Evolutionary conservation across 352 stramenopile species (phyloP).

Genomic region (Pythium biforme): DNA sequence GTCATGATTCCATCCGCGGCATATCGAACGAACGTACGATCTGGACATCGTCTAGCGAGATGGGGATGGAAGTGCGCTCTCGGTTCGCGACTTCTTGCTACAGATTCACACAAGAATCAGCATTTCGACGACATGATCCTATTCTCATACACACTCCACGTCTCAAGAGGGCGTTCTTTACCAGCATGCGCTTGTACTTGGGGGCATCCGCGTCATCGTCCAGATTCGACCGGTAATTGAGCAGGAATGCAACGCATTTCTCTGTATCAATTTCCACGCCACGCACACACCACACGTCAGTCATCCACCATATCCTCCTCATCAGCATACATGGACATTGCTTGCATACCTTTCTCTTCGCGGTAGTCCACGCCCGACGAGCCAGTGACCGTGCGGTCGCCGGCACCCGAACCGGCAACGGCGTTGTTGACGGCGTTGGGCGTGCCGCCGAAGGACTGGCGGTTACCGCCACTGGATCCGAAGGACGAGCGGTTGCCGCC

Average conservation of each 20-base stretch:
- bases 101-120: background rate
- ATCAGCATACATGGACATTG: no score
- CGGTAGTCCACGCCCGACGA: conserved; percentile 36
- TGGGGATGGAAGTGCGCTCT: conserved; percentile 75
- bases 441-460: conserved; percentile 14
- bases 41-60: conserved; percentile 78
- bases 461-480: conserved; percentile 17
- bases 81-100: conserved; percentile 89
- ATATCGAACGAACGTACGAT: conserved; percentile 42
- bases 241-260: conserved; percentile 76
- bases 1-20: no score
- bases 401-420: conserved; percentile 12
- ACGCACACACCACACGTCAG: no score
- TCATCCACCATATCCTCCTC: no score
- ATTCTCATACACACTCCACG: background rate
- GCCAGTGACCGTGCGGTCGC: conserved; percentile 25
- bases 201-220: conserved; percentile 54
- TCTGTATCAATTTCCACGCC: no score
- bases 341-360: conserved; percentile 57
- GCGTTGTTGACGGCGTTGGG: conserved; percentile 19
- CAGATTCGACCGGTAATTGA: conserved; percentile 74
- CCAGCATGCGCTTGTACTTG: conserved; percentile 83
- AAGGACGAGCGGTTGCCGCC: conserved; percentile 14
- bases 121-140: background rate
- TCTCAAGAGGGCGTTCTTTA: conserved; percentile 23